Percentiles rank a stretch among this genome's conserved stretches.
These are phyloP conservation scores for Diaporthe sp. DNA, from an alignment of 2,329 filamentous ascomycete species.

Conservation along the genomic window DNA sequence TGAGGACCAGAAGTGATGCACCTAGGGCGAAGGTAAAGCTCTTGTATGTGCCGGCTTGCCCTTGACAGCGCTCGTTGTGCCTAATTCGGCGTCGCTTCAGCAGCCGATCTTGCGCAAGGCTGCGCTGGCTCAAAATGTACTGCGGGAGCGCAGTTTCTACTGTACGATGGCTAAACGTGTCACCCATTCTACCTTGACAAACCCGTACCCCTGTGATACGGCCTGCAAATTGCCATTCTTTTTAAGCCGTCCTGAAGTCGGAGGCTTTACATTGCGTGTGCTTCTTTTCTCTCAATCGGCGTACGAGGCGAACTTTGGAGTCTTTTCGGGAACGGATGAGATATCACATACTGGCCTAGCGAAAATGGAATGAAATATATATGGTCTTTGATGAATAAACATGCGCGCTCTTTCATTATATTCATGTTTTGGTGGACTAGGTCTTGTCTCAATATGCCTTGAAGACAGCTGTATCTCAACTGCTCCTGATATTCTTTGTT, in stretches of 20 bases:
- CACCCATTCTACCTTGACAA: not conserved
- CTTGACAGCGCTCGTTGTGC: not conserved
- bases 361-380: not conserved
- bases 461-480: not conserved
- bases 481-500: not conserved
- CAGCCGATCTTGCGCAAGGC: not conserved
- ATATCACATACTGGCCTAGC: conserved; percentile 20
- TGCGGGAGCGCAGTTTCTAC: not conserved
- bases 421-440: not conserved
- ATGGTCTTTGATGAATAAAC: not conserved
- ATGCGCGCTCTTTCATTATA: not conserved
- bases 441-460: not conserved
- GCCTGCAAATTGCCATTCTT: not conserved
- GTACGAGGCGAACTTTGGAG: conserved; percentile 6
- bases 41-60: not conserved
- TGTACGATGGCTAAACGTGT: conserved; percentile 4
- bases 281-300: not conserved
- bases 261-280: not conserved
- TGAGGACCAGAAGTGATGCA: conserved; percentile 57
- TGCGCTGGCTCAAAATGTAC: not conserved
- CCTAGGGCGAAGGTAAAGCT: not conserved
- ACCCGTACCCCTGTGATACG: not conserved
- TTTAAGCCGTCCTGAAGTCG: not conserved
- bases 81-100: not conserved
- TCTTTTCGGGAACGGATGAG: not conserved